Percentiles rank a stretch among this genome's conserved stretches.
These are phyloP conservation scores for Diaporthe citriasiana DNA, from an alignment of 2,329 filamentous ascomycete species.

Conservation along the genomic window DNA sequence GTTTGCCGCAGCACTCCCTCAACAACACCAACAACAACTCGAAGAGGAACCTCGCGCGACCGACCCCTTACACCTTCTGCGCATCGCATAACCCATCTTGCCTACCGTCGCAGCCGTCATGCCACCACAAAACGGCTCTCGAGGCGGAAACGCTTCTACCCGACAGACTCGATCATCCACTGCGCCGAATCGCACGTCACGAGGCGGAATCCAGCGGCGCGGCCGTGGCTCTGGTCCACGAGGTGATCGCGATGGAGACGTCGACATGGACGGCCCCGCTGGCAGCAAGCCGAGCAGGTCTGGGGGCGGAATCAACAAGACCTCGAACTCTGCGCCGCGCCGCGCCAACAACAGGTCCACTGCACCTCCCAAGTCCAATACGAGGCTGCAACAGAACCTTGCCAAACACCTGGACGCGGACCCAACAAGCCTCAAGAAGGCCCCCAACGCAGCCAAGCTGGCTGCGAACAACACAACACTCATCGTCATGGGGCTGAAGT, in stretches of 20 bases:
- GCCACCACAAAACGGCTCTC: slow-evolving; percentile 47
- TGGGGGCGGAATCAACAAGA: slow-evolving; percentile 53
- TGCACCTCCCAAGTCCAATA: slow-evolving; percentile 39
- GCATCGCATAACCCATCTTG: not conserved
- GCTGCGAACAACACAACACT: slow-evolving; percentile 55
- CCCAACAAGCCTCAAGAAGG: slow-evolving; percentile 46
- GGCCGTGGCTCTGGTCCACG: slow-evolving; percentile 52
- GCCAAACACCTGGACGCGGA: slow-evolving; percentile 51
- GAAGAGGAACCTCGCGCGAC: slow-evolving; percentile 10
- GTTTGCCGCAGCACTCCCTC: not conserved
- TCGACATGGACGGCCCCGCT: slow-evolving; percentile 65
- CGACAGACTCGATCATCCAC: slow-evolving; percentile 40
- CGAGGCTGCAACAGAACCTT: slow-evolving; percentile 45
- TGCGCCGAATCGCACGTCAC: slow-evolving; percentile 41
- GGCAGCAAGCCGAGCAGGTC: slow-evolving; percentile 39
- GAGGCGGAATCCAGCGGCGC: slow-evolving; percentile 67
- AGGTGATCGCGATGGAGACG: slow-evolving; percentile 69
- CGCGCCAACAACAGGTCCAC: slow-evolving; percentile 42
- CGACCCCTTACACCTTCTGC: not conserved
- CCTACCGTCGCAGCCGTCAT: slow-evolving; percentile 42
- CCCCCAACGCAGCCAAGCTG: slow-evolving; percentile 45
- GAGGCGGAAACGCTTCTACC: slow-evolving; percentile 41
- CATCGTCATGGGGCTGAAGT: slow-evolving; percentile 73
- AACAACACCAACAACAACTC: not conserved
- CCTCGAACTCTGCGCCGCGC: slow-evolving; percentile 37